phyloP scores from a whole-genome alignment of 2,329 filamentous ascomycete species.

The Zasmidium angulare region DNA sequence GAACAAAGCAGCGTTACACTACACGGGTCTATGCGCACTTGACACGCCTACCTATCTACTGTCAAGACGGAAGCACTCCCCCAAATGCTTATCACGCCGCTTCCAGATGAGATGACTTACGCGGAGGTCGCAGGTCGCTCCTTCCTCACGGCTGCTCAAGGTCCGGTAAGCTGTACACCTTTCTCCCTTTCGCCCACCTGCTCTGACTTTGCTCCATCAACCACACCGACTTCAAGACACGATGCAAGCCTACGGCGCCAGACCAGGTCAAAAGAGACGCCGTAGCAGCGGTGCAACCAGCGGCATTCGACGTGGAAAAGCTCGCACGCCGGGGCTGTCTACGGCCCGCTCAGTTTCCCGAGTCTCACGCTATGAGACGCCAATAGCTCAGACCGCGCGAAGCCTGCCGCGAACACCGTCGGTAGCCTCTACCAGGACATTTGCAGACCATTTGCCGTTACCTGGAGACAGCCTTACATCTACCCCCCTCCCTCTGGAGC shows the following conservation, averaged over 20 bases:
- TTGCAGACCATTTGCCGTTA: constrained; percentile 6
- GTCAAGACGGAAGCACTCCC: too few relatives aligned
- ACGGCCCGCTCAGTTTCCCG: constrained; percentile 17
- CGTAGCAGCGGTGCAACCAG: constrained; percentile 10
- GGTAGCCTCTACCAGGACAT: constrained; percentile 18
- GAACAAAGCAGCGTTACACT: too few relatives aligned
- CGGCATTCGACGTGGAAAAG: constrained; percentile 6
- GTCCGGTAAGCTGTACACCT: not conserved
- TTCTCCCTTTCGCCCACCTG: not conserved
- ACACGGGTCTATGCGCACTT: too few relatives aligned
- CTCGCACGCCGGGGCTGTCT: constrained; percentile 4
- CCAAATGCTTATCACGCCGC: not conserved
- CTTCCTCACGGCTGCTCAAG: constrained; percentile 5
- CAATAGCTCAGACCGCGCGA: not conserved
- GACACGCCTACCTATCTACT: too few relatives aligned
- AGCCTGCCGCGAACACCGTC: not conserved
- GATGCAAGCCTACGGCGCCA: constrained; percentile 8
- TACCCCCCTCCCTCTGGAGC: constrained; percentile 2
- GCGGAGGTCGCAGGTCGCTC: not conserved
- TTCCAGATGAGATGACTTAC: not conserved
- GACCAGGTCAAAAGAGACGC: constrained; percentile 8
- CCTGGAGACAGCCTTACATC: constrained; percentile 12
- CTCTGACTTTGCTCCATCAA: not conserved
- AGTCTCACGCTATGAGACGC: constrained; percentile 18
- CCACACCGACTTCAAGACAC: not conserved